Evolutionary conservation across 177 flowering plant genomes (phyloP).

Genomic region (Vitis hybrid): DNA sequence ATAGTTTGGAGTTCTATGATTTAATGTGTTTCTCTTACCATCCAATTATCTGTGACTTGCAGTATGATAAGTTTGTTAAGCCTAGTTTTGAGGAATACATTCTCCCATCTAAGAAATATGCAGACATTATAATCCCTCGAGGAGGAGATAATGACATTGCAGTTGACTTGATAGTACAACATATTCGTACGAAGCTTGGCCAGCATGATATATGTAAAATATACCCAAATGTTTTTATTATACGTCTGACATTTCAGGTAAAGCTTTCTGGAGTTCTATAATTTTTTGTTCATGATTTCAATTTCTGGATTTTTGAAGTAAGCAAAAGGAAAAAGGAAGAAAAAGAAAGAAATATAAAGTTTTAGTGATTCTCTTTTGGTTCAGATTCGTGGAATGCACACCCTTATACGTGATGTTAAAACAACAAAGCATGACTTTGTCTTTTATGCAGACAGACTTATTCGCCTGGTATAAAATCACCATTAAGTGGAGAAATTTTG

Average conservation of each 20-base stretch:
- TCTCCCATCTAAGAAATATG: slow-evolving; percentile 71
- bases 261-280: neutral
- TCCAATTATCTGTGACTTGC: slow-evolving; percentile 18
- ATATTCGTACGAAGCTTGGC: slow-evolving; percentile 64
- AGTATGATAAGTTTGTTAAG: slow-evolving; percentile 69
- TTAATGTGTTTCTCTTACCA: neutral
- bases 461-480: slow-evolving; percentile 55
- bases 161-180: slow-evolving; percentile 72
- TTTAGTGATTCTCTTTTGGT: slow-evolving; percentile 7
- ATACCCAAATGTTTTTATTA: slow-evolving; percentile 57
- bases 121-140: slow-evolving; percentile 71
- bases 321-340: neutral
- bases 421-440: slow-evolving; percentile 69
- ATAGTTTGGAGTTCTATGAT: neutral
- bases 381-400: slow-evolving; percentile 78
- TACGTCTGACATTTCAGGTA: slow-evolving; percentile 72
- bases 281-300: neutral
- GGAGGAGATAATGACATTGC: slow-evolving; percentile 76
- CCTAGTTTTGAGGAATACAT: slow-evolving; percentile 73
- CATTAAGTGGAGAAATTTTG: neutral
- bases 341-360: neutral
- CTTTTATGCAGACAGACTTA: slow-evolving; percentile 71
- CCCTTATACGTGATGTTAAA: slow-evolving; percentile 59
- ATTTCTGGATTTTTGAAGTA: neutral
- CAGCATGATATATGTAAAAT: slow-evolving; percentile 75